Evolutionary conservation across 768 basidiomycete genomes (phyloP).

Genomic region (Psilocybe cyanescens): DNA sequence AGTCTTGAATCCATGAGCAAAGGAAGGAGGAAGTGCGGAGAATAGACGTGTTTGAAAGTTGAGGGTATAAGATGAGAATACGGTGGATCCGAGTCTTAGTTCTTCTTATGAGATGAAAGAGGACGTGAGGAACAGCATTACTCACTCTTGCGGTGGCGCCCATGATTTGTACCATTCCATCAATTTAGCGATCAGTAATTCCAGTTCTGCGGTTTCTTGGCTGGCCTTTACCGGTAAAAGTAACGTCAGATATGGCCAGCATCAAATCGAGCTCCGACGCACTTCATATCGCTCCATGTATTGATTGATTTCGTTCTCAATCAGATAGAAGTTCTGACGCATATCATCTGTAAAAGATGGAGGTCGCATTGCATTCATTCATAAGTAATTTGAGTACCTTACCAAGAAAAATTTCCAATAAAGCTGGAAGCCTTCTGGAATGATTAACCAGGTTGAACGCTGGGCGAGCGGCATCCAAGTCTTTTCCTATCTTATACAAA

Average conservation of each 20-base stretch:
- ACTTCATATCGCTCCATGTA: slow-evolving; percentile 71
- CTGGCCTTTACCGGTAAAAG: slow-evolving; percentile 32
- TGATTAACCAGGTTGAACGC: slow-evolving; percentile 65
- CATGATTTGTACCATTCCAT: slow-evolving; percentile 79
- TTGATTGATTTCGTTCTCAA: slow-evolving; percentile 60
- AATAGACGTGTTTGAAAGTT: slow-evolving; percentile 78
- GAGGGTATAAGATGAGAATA: slow-evolving; percentile 64
- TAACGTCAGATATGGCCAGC: neutral
- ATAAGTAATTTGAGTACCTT: slow-evolving; percentile 20
- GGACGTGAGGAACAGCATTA: slow-evolving; percentile 14
- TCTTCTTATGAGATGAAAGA: slow-evolving; percentile 14
- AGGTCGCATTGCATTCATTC: neutral
- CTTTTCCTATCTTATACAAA: slow-evolving; percentile 29
- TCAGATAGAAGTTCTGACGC: slow-evolving; percentile 57
- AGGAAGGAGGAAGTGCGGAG: slow-evolving; percentile 69
- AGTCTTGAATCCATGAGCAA: slow-evolving; percentile 68
- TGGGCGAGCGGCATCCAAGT: slow-evolving; percentile 50
- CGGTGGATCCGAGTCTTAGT: slow-evolving; percentile 60
- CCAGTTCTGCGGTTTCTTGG: slow-evolving; percentile 51
- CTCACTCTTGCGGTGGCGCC: slow-evolving; percentile 69
- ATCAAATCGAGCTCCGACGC: slow-evolving; percentile 8
- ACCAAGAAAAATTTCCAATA: slow-evolving; percentile 79
- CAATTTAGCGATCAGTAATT: slow-evolving; percentile 59
- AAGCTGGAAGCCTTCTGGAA: slow-evolving; percentile 60
- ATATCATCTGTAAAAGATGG: slow-evolving; percentile 55